Evolutionary conservation across 441 rosid species (phyloP).

Genomic region (Capsella rubella): DNA sequence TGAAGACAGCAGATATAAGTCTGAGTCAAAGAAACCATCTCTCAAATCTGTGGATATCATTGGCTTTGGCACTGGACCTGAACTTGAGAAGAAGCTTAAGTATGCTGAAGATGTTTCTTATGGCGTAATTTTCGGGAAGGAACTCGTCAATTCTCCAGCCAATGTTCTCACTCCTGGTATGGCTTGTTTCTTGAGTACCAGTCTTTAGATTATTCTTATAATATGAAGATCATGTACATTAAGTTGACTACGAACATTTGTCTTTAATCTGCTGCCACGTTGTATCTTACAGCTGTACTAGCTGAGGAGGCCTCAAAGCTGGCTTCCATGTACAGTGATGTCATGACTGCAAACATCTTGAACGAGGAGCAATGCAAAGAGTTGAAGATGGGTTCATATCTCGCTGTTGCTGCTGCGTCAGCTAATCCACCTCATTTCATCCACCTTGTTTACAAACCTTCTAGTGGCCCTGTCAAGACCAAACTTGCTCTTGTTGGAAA

Average conservation of each 20-base stretch:
- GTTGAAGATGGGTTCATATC: slow-evolving; percentile 94
- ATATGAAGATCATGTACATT: not conserved
- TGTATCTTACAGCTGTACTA: slow-evolving; percentile 66
- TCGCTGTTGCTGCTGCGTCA: slow-evolving; percentile 95
- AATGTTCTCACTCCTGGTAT: slow-evolving; percentile 94
- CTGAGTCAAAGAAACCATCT: slow-evolving; percentile 72
- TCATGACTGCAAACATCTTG: slow-evolving; percentile 81
- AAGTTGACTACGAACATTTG: not conserved
- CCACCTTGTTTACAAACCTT: slow-evolving; percentile 89
- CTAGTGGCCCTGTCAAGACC: slow-evolving; percentile 73
- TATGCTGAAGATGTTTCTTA: slow-evolving; percentile 82
- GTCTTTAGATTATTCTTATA: not conserved
- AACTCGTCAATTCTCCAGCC: slow-evolving; percentile 94
- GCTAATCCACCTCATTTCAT: slow-evolving; percentile 87
- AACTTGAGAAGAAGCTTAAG: slow-evolving; percentile 83
- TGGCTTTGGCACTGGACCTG: slow-evolving; percentile 89
- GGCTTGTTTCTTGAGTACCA: slow-evolving; percentile 31
- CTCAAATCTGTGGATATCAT: slow-evolving; percentile 80
- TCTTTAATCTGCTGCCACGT: slow-evolving; percentile 20
- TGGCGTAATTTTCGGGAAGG: slow-evolving; percentile 75
- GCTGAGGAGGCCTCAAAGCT: slow-evolving; percentile 92
- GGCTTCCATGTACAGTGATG: slow-evolving; percentile 76
- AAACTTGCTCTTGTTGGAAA: slow-evolving; percentile 95
- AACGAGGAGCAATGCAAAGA: slow-evolving; percentile 76
- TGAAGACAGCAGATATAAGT: slow-evolving; percentile 81